These are phyloP conservation scores for Perkinsus olseni DNA, from an alignment of 169 alveolate genomes.

Conservation along the genomic window DNA sequence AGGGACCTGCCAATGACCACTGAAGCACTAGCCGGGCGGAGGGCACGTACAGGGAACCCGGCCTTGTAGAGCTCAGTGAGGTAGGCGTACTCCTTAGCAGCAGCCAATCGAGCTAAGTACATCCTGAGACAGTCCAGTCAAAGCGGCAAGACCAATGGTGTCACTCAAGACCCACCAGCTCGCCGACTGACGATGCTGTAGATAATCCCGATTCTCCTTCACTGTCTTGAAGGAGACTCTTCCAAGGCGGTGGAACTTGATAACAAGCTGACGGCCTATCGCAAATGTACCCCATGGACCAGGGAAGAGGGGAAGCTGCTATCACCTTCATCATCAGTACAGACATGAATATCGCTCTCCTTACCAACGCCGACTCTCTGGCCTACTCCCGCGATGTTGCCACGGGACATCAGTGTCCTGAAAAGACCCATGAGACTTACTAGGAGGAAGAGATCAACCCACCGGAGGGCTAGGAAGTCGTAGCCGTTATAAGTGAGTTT, in stretches of 20 bases:
- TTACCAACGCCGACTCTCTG: constrained; percentile 96
- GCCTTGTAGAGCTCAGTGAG: constrained; percentile 86
- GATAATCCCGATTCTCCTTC: constrained; percentile 94
- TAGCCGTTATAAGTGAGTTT: constrained; percentile 93
- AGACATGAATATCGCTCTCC: constrained; percentile 95
- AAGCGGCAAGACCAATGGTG: neutral
- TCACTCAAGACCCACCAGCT: constrained; percentile 75
- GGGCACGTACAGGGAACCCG: constrained; percentile 71
- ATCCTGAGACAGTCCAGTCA: constrained; percentile 18
- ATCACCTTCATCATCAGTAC: constrained; percentile 76
- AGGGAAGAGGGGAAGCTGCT: constrained; percentile 58
- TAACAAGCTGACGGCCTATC: constrained; percentile 20
- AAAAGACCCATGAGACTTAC: neutral
- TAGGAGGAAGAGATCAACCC: neutral
- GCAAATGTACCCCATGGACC: neutral
- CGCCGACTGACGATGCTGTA: constrained; percentile 85
- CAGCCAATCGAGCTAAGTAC: constrained; percentile 95
- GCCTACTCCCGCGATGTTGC: constrained; percentile 79
- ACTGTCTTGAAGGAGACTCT: constrained; percentile 94
- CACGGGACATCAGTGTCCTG: constrained; percentile 84
- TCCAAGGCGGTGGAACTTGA: constrained; percentile 67
- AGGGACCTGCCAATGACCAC: constrained; percentile 56
- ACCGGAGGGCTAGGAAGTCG: constrained; percentile 89
- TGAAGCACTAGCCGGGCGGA: neutral
- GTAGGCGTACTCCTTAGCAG: constrained; percentile 93